These are phyloP conservation scores for Phaseolus coccineus DNA, from an alignment of 331 rosid genomes.

Conservation along the genomic window DNA sequence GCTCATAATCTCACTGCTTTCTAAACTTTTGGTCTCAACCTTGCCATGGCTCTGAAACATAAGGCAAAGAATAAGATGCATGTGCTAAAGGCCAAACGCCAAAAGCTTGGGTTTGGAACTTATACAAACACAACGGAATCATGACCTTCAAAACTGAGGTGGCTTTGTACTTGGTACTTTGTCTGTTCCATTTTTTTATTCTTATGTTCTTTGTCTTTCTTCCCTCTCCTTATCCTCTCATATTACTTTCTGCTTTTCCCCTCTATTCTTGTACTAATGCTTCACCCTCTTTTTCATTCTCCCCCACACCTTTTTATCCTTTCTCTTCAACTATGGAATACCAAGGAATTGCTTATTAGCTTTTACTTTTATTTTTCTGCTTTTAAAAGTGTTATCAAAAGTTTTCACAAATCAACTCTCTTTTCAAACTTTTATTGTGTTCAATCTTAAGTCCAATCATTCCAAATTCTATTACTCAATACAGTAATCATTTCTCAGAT, in stretches of 20 bases:
- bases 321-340: slow-evolving; percentile 28
- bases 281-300: background rate
- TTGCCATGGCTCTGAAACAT: slow-evolving; percentile 38
- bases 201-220: background rate
- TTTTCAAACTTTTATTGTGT: no score
- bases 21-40: slow-evolving; percentile 1
- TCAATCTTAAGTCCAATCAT: no score
- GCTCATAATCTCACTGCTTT: background rate
- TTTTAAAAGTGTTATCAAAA: background rate
- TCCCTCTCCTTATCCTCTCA: background rate
- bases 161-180: slow-evolving; percentile 25
- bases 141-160: slow-evolving; percentile 34
- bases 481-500: no score
- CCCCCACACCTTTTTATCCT: slow-evolving; percentile 5
- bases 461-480: no score
- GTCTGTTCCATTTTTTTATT: slow-evolving; percentile 1
- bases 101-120: slow-evolving; percentile 60
- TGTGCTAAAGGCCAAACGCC: slow-evolving; percentile 50
- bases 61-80: slow-evolving; percentile 51
- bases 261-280: background rate
- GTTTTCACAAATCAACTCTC: no score
- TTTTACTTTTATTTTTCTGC: background rate
- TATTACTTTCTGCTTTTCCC: background rate
- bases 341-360: no score
- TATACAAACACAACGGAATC: slow-evolving; percentile 57